phyloP scores from a whole-genome alignment of 2,329 filamentous ascomycete species.

The Cladosporium sp. region DNA sequence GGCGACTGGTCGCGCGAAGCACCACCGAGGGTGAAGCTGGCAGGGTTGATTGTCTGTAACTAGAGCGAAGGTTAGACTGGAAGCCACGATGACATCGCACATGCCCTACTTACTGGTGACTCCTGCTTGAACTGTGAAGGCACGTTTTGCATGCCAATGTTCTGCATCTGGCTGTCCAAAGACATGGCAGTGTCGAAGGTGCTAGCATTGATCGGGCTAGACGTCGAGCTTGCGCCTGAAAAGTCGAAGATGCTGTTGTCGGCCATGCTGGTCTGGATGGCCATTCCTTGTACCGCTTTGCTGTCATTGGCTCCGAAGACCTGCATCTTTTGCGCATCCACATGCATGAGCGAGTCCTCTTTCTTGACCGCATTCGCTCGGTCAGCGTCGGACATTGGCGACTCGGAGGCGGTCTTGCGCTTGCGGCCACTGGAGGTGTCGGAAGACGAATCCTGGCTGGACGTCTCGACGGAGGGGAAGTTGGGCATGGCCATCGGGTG shows the following conservation, averaged over 20 bases:
- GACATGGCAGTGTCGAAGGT: slow-evolving; percentile 28
- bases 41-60: slow-evolving; percentile 32
- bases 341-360: slow-evolving; percentile 25
- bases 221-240: slow-evolving; percentile 30
- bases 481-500: slow-evolving; percentile 20
- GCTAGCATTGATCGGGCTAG: slow-evolving; percentile 45
- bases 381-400: slow-evolving; percentile 29
- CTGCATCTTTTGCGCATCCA: slow-evolving; percentile 23
- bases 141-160: slow-evolving; percentile 18
- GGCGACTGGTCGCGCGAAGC: slow-evolving; percentile 30
- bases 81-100: background rate
- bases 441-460: slow-evolving; percentile 39
- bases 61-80: background rate
- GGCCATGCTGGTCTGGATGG: slow-evolving; percentile 11
- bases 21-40: slow-evolving; percentile 28
- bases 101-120: slow-evolving; percentile 22
- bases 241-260: slow-evolving; percentile 47
- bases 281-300: slow-evolving; percentile 6
- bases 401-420: slow-evolving; percentile 37
- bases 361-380: slow-evolving; percentile 23
- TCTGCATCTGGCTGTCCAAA: slow-evolving; percentile 23
- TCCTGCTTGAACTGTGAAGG: slow-evolving; percentile 23
- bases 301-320: slow-evolving; percentile 18
- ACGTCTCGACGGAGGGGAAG: slow-evolving; percentile 36
- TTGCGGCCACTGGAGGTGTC: slow-evolving; percentile 38